Base-by-base conservation (phyloP, 2,329 filamentous ascomycete species). In the Ophiostoma fasciatum region DNA sequence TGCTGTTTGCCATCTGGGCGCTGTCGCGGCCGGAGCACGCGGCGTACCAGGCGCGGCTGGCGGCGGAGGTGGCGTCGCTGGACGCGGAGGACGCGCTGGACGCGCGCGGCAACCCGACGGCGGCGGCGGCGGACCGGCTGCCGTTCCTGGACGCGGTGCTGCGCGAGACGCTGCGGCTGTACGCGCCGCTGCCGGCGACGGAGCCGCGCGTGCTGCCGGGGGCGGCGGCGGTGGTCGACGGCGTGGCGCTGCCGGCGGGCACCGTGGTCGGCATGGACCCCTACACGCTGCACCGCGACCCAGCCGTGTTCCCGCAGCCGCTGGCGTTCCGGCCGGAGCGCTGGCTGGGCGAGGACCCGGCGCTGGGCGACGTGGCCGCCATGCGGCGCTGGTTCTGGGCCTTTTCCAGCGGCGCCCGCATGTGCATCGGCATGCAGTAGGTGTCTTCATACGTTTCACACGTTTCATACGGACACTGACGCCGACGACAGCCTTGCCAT, bases 341-440 rank as follows among this genome's bases (percentile, higher is more conserved):
- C 13, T 46, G 45, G 43, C 35, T 43, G 2, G 39, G 35, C n/a
- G 35, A 38, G 15, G 19, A 26, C 4, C 36, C 31, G 2, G 28
- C 13, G 23, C 30, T 34, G 1, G 39, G 38, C 7, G 39, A 43
- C 27, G 14, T 36, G 12, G 31, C 37, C 28, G 52, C 60, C 35
- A 50, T 54, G 42, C 57, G 34, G 23, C 56, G 43, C 27, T 58
- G 59, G 33, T 80, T 77, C 45, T 73, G 75, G 60, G 74, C 76
- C 0, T 82, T 82, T 50, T 74, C 76, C 1, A 77, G 70, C 20
- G 78, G 78, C 0, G 72, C 75, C 0, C 60, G 77, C 18, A 76
- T 78, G 54, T 83, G 78, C 45, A 60, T 83, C 3, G 78, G 78
- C 28, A 41, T 46, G 37, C 43, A 43, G 42, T 42, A 34, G 19